These are phyloP conservation scores for cucumber (Cucumis sativus) DNA, from an alignment of 306 rosid species.

Conservation along the genomic window DNA sequence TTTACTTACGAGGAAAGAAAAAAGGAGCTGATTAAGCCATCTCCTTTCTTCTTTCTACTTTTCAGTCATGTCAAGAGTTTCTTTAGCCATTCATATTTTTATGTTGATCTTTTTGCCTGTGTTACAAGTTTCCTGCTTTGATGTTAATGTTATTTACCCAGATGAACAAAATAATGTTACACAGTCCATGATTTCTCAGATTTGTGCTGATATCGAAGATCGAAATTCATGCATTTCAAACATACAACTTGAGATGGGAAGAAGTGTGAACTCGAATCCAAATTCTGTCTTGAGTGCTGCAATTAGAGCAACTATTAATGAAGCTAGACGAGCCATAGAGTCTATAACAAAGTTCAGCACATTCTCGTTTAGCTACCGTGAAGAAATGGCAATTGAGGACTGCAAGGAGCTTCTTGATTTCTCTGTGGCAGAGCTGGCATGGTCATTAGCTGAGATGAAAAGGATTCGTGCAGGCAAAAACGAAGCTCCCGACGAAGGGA, in stretches of 20 bases:
- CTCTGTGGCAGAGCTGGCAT: constrained; percentile 74
- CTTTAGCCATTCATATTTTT: constrained; percentile 27
- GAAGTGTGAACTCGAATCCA: constrained; percentile 27
- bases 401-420: constrained; percentile 90
- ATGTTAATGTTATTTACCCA: constrained; percentile 30
- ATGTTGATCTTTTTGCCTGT: constrained; percentile 25
- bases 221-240: constrained; percentile 42
- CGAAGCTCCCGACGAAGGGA: constrained; percentile 34
- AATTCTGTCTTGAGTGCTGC: constrained; percentile 53
- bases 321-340: constrained; percentile 51
- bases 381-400: constrained; percentile 70
- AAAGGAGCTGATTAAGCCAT: neutral
- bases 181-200: constrained; percentile 46
- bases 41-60: constrained; percentile 19
- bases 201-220: constrained; percentile 42
- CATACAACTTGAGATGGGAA: constrained; percentile 41
- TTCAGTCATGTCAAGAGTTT: constrained; percentile 29
- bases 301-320: constrained; percentile 42
- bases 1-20: neutral
- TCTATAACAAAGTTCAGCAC: constrained; percentile 52
- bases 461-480: constrained; percentile 38
- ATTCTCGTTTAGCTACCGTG: constrained; percentile 51
- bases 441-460: constrained; percentile 72
- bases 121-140: constrained; percentile 15
- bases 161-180: constrained; percentile 28